Conservation (phyloP, 306 rosid species). For the Rosa rugosa region DNA sequence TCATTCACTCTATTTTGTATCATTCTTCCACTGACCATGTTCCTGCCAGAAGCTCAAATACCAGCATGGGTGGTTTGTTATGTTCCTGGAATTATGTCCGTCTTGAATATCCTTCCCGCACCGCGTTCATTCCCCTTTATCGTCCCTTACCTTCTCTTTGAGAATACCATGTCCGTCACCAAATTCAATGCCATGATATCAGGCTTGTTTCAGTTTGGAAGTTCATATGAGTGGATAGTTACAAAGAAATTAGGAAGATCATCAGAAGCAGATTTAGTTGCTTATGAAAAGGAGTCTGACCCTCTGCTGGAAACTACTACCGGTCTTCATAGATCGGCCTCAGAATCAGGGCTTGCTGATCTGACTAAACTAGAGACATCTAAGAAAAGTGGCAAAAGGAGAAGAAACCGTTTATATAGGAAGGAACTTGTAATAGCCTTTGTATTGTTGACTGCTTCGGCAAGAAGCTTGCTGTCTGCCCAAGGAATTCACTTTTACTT, state of each 20-base stretch:
- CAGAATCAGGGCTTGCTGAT: constrained; percentile 87
- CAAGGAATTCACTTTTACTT: constrained; percentile 99
- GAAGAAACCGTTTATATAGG: constrained; percentile 81
- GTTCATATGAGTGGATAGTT: constrained; percentile 96
- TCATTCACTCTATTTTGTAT: constrained; percentile 96
- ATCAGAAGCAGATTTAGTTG: constrained; percentile 80
- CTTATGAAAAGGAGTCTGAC: constrained; percentile 66
- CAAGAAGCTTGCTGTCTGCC: constrained; percentile 91
- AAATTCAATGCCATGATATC: constrained; percentile 98
- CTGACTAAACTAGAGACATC: constrained; percentile 65
- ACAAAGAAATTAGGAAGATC: constrained; percentile 96
- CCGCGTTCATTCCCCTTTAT: constrained; percentile 86
- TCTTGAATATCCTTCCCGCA: constrained; percentile 81
- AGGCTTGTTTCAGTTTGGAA: constrained; percentile 85
- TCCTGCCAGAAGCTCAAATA: constrained; percentile 96
- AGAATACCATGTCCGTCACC: constrained; percentile 97
- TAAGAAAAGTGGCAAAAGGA: constrained; percentile 61
- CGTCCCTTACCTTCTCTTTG: constrained; percentile 93
- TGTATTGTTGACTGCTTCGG: constrained; percentile 79
- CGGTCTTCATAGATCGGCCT: constrained; percentile 67
- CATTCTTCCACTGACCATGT: constrained; percentile 98
- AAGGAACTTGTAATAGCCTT: constrained; percentile 93
- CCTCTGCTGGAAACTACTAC: constrained; percentile 52
- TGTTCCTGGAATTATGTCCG: constrained; percentile 92
- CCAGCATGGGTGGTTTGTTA: constrained; percentile 98